Percentiles rank a stretch among this genome's conserved stretches.
These are phyloP conservation scores for Talaromyces nanjingensis DNA, from an alignment of 495 filamentous ascomycete genomes.

Conservation along the genomic window DNA sequence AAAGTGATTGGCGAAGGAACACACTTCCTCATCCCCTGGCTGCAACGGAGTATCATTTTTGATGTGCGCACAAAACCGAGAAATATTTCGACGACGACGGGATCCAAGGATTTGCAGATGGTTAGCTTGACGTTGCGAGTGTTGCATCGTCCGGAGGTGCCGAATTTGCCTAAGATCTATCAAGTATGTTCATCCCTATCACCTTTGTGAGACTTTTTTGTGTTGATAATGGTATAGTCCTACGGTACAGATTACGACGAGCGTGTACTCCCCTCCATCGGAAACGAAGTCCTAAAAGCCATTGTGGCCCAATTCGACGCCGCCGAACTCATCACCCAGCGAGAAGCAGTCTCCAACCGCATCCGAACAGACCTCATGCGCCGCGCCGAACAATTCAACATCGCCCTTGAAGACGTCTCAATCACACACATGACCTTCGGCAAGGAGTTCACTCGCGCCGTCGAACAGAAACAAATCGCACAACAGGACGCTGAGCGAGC, in stretches of 20 bases:
- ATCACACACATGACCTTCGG: conserved; percentile 99
- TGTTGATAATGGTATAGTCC: conserved; percentile 31
- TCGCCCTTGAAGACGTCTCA: conserved; percentile 95
- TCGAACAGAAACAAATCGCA: conserved; percentile 99
- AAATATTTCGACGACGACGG: conserved; percentile 96
- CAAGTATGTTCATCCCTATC: conserved; percentile 55
- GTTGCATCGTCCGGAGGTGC: conserved; percentile 89
- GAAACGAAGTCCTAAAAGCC: conserved; percentile 99
- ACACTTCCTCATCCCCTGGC: conserved; percentile 93
- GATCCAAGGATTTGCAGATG: conserved; percentile 99
- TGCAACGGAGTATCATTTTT: conserved; percentile 91
- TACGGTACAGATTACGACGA: conserved; percentile 99
- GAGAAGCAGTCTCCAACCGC: conserved; percentile 89
- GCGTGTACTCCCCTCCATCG: conserved; percentile 97
- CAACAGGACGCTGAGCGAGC: conserved; percentile 98
- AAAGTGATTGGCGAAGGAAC: conserved; percentile 91
- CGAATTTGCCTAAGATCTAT: conserved; percentile 92
- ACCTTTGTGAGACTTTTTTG: too few species aligned
- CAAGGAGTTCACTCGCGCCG: conserved; percentile 95
- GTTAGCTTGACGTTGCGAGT: conserved; percentile 96
- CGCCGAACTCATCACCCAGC: conserved; percentile 98
- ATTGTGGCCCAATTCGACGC: conserved; percentile 99
- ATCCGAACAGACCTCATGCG: conserved; percentile 93
- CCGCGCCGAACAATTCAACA: conserved; percentile 98
- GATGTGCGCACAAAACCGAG: conserved; percentile 97